phyloP scores from a whole-genome alignment of 148 eudicot genomes.

The Rhododendron ovatum region DNA sequence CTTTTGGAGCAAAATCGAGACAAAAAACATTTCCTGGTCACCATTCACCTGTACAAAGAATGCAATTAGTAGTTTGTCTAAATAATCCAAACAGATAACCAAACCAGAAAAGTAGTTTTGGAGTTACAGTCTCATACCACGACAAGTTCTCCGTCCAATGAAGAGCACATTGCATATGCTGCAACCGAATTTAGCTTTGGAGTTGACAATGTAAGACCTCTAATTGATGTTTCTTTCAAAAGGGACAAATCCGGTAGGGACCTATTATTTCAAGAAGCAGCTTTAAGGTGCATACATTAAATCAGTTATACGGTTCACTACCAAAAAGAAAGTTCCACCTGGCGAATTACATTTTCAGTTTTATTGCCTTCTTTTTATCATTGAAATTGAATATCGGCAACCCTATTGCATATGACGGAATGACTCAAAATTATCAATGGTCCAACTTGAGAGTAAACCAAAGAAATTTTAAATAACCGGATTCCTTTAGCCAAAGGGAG shows the following conservation, averaged over 20 bases:
- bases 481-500: background rate
- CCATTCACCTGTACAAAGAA: constrained; percentile 47
- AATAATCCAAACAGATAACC: background rate
- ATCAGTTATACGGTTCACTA: background rate
- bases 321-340: background rate
- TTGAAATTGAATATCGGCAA: background rate
- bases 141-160: constrained; percentile 65
- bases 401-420: background rate
- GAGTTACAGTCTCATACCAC: constrained; percentile 37
- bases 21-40: constrained; percentile 68
- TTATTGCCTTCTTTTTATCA: background rate
- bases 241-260: constrained; percentile 84
- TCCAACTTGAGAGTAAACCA: background rate
- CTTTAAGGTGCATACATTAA: background rate
- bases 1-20: constrained; percentile 57
- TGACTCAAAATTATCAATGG: background rate
- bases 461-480: background rate
- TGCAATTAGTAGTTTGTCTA: background rate
- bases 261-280: constrained; percentile 33
- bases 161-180: constrained; percentile 51
- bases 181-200: constrained; percentile 43
- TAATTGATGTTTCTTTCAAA: constrained; percentile 62
- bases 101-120: background rate
- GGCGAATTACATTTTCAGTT: background rate
- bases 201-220: constrained; percentile 48